These are phyloP conservation scores for Nannizziopsis barbatae DNA, from an alignment of 2,329 filamentous ascomycete species.

Conservation along the genomic window DNA sequence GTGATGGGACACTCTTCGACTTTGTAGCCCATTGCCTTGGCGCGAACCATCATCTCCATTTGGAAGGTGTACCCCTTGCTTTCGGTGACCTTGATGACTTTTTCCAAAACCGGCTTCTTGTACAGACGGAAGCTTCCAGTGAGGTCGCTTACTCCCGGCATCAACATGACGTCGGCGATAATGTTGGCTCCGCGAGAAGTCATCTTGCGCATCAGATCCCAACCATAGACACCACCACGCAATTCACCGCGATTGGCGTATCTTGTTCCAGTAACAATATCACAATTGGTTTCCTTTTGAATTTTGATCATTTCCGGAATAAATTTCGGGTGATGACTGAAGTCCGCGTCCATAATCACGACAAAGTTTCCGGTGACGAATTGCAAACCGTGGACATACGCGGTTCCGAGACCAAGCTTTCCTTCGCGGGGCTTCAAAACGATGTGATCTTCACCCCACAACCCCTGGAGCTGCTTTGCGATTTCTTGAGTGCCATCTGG, in stretches of 20 bases:
- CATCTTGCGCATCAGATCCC: slow-evolving; percentile 80
- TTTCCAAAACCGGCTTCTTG: slow-evolving; percentile 78
- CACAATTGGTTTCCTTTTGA: slow-evolving; percentile 68
- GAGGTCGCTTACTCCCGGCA: slow-evolving; percentile 87
- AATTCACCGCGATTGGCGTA: slow-evolving; percentile 62
- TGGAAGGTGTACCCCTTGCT: slow-evolving; percentile 98
- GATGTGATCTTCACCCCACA: slow-evolving; percentile 65
- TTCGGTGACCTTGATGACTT: slow-evolving; percentile 81
- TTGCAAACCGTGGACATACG: slow-evolving; percentile 88
- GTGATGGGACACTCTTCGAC: slow-evolving; percentile 93
- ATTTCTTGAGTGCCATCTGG: slow-evolving; percentile 90
- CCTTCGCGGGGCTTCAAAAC: slow-evolving; percentile 77
- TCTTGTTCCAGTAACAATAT: slow-evolving; percentile 92
- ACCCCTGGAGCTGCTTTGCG: slow-evolving; percentile 78
- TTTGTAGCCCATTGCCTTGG: slow-evolving; percentile 87
- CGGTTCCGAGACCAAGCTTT: slow-evolving; percentile 93
- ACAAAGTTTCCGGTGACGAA: slow-evolving; percentile 88
- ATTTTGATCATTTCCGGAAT: slow-evolving; percentile 83
- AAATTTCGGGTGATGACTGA: slow-evolving; percentile 98
- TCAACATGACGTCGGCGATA: slow-evolving; percentile 86
- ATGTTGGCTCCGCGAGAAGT: slow-evolving; percentile 71
- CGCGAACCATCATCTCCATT: slow-evolving; percentile 99
- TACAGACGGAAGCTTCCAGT: slow-evolving; percentile 93
- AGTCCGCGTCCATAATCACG: slow-evolving; percentile 99
- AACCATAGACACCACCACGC: slow-evolving; percentile 76